phyloP scores from a whole-genome alignment of 352 stramenopile species.

The Pythium dissotocum region DNA sequence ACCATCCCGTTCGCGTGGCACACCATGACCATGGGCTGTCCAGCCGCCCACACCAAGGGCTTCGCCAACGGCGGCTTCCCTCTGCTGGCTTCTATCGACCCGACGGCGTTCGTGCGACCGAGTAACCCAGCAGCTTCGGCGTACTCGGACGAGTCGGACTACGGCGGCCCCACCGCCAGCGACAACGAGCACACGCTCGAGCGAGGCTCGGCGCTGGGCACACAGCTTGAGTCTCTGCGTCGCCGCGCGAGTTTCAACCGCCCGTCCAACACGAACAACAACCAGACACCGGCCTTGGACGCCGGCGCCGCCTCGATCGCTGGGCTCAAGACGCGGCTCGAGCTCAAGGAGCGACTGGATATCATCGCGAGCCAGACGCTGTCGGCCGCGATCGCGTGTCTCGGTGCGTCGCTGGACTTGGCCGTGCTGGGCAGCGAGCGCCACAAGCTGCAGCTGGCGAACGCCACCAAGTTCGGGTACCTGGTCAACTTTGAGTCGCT shows the following conservation, averaged over 20 bases:
- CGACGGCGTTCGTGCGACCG: neutral
- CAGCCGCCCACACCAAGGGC: slow-evolving; percentile 77
- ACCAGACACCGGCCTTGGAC: neutral
- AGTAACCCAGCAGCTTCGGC: slow-evolving; percentile 21
- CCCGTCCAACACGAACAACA: slow-evolving; percentile 24
- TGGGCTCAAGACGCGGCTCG: slow-evolving; percentile 65
- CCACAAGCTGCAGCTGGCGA: slow-evolving; percentile 59
- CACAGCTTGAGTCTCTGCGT: slow-evolving; percentile 3
- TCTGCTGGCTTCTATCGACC: slow-evolving; percentile 8
- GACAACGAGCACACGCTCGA: slow-evolving; percentile 26
- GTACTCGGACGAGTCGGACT: slow-evolving; percentile 32
- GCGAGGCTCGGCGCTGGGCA: neutral
- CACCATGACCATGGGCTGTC: slow-evolving; percentile 87
- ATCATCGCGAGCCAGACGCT: slow-evolving; percentile 78
- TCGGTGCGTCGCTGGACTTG: slow-evolving; percentile 69
- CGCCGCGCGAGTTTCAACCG: slow-evolving; percentile 15
- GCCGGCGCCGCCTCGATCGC: slow-evolving; percentile 42
- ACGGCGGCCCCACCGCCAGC: slow-evolving; percentile 27
- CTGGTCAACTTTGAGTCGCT: slow-evolving; percentile 86
- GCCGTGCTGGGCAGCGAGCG: slow-evolving; percentile 52
- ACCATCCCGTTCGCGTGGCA: slow-evolving; percentile 63
- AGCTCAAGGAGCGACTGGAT: slow-evolving; percentile 68
- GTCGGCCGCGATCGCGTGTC: slow-evolving; percentile 63
- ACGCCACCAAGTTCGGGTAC: slow-evolving; percentile 58
- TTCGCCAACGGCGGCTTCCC: slow-evolving; percentile 74